Percentiles rank a stretch among this genome's conserved stretches.
Evolutionary conservation across 2,329 filamentous ascomycete genomes (phyloP).

Genomic region (Pseudogymnoascus verrucosus): DNA sequence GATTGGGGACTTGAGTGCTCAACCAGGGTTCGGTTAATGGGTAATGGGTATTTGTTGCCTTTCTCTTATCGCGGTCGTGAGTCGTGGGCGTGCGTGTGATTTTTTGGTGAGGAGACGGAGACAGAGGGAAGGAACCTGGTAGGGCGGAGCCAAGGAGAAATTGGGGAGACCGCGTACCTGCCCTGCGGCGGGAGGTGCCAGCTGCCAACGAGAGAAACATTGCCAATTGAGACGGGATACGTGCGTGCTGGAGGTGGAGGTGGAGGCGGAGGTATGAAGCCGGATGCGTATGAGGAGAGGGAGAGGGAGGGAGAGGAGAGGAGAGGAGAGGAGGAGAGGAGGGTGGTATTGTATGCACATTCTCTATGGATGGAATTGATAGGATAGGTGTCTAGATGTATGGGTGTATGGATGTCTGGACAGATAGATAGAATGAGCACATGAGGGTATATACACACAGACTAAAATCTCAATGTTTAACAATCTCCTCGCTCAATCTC

Average conservation of each 20-base stretch:
- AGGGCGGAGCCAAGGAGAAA: neutral
- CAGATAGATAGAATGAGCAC: neutral
- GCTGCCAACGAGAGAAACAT: neutral
- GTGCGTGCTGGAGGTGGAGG: neutral
- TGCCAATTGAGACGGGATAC: neutral
- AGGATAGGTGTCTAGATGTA: neutral
- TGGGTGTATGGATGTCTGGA: neutral
- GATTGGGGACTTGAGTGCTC: neutral
- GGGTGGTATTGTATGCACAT: neutral
- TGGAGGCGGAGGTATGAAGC: neutral
- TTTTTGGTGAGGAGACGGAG: neutral
- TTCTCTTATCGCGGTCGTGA: neutral
- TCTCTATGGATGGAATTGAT: neutral
- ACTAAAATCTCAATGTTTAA: neutral
- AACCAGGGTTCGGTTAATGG: neutral
- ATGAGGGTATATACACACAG: neutral
- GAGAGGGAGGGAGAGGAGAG: no score
- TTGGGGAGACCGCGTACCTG: neutral
- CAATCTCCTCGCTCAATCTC: conserved; percentile 20
- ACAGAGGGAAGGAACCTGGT: neutral
- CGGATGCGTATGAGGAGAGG: neutral
- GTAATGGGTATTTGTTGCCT: neutral
- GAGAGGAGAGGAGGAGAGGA: neutral
- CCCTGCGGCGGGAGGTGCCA: neutral
- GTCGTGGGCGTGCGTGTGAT: neutral